Conservation (phyloP, 1,139 yeast species). For the Kodamaea sp. region DNA sequence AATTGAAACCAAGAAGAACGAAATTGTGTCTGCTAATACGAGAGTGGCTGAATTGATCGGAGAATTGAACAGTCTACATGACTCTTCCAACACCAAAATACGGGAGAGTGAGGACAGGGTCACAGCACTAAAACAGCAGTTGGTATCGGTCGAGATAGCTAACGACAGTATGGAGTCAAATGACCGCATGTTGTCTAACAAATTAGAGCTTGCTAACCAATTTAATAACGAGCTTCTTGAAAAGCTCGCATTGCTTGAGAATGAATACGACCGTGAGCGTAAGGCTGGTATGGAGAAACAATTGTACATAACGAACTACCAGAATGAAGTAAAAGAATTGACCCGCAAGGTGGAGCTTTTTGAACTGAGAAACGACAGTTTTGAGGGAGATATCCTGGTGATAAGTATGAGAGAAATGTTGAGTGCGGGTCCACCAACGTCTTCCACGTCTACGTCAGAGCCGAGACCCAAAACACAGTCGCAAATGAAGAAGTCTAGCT, state of each 20-base stretch:
- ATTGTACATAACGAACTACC: conserved; percentile 38
- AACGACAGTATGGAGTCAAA: conserved; percentile 45
- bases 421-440: conserved; percentile 38
- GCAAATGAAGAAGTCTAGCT: conserved; percentile 15
- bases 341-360: conserved; percentile 14
- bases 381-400: conserved; percentile 28
- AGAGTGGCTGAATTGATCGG: conserved; percentile 17
- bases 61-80: conserved; percentile 28
- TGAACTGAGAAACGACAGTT: conserved; percentile 6
- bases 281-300: conserved; percentile 32
- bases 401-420: conserved; percentile 34
- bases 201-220: conserved; percentile 36
- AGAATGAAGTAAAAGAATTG: conserved; percentile 31
- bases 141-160: conserved; percentile 42
- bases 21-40: conserved; percentile 15
- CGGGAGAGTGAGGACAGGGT: conserved; percentile 23
- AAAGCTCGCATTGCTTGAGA: conserved; percentile 42
- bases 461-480: conserved; percentile 1
- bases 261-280: conserved; percentile 39
- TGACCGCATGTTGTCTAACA: conserved; percentile 36
- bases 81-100: conserved; percentile 16
- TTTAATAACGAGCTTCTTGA: conserved; percentile 46
- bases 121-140: conserved; percentile 27
- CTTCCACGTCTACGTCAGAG: conserved; percentile 1
- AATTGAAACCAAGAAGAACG: conserved; percentile 17